A percentile compares a stretch with the other conserved stretches of the same genome.
Evolutionary conservation across 495 filamentous ascomycete species (phyloP).

Genomic region (Bacidia gigantensis): DNA sequence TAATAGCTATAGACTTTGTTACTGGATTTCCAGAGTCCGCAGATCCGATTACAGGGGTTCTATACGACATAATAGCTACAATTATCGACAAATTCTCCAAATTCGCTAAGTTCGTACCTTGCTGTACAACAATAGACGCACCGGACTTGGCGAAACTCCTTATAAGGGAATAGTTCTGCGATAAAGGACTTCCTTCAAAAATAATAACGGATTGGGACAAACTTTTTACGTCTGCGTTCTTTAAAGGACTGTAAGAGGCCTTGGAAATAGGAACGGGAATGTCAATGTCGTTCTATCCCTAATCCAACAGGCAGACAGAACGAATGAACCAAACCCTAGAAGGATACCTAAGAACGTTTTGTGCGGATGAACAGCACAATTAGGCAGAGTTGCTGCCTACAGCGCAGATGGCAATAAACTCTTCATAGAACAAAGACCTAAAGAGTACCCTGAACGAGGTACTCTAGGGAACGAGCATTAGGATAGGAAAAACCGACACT

Average conservation of each 20-base stretch:
- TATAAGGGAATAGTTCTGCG: not conserved
- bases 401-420: not conserved
- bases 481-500: not conserved
- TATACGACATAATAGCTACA: not conserved
- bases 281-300: not conserved
- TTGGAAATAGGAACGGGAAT: not conserved
- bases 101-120: not conserved
- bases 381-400: not conserved
- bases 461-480: not conserved
- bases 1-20: constrained; percentile 1
- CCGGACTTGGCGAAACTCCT: not conserved
- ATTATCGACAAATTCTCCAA: not conserved
- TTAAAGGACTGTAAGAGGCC: not conserved
- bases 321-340: not conserved
- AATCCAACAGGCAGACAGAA: not conserved
- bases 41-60: not conserved
- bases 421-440: not conserved
- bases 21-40: not conserved
- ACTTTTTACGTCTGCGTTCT: not conserved
- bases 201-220: not conserved
- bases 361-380: not conserved
- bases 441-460: not conserved
- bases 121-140: not conserved
- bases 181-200: not conserved
- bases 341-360: not conserved